Percentiles rank a stretch among this genome's conserved stretches.
Conservation (phyloP, 2,329 filamentous ascomycete genomes). For the Fusarium sp. region DNA sequence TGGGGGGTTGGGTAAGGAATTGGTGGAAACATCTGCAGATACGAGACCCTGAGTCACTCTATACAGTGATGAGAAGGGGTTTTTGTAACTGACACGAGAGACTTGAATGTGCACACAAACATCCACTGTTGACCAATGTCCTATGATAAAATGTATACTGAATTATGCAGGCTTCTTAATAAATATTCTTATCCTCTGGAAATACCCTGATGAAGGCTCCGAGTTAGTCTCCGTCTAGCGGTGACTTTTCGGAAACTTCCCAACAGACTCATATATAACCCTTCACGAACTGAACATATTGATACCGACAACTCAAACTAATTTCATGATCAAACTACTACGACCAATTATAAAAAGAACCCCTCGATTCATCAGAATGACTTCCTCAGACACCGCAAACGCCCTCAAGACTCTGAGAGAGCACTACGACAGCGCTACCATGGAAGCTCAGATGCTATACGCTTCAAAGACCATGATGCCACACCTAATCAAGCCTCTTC, state of each 20-base stretch:
- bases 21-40: neutral
- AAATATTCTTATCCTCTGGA: no score
- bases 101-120: no score
- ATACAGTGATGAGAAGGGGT: fast-evolving
- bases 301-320: neutral
- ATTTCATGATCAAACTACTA: neutral
- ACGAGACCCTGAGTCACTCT: neutral
- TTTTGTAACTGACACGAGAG: no score
- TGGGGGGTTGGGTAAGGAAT: neutral
- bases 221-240: slow-evolving; percentile 23
- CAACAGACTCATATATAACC: slow-evolving; percentile 1
- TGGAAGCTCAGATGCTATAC: slow-evolving; percentile 33
- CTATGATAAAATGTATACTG: neutral
- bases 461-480: slow-evolving; percentile 33
- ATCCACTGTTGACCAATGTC: neutral
- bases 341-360: neutral
- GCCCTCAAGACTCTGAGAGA: slow-evolving; percentile 23
- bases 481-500: slow-evolving; percentile 31
- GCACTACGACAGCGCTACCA: slow-evolving; percentile 21
- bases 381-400: neutral
- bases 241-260: slow-evolving; percentile 38
- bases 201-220: slow-evolving; percentile 10
- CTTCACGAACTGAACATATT: neutral
- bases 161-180: neutral
- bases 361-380: slow-evolving; percentile 9